Conservation (phyloP, 2,329 filamentous ascomycete genomes). For the Nemania abortiva region DNA sequence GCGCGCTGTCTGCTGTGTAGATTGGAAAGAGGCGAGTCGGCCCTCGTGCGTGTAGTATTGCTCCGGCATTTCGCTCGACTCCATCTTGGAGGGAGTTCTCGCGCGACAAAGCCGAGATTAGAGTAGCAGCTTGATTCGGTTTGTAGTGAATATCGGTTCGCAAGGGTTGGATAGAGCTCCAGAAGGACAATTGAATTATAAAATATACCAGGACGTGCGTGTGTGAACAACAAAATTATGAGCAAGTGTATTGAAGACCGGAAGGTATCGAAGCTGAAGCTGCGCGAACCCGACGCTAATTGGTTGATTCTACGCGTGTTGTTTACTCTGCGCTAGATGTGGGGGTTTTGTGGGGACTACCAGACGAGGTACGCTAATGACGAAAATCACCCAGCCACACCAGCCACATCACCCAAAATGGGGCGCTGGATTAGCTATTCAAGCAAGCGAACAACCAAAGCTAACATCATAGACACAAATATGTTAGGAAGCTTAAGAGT, state of each 20-base stretch:
- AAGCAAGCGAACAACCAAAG: too few relatives aligned
- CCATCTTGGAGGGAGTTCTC: constrained; percentile 41
- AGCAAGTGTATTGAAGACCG: constrained; percentile 3
- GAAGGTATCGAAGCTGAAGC: constrained; percentile 17
- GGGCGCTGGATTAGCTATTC: background rate
- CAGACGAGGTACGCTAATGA: background rate
- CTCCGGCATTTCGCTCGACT: constrained; percentile 56
- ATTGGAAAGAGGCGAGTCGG: constrained; percentile 84
- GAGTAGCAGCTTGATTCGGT: background rate
- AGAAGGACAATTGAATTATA: background rate
- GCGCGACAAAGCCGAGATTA: constrained; percentile 16
- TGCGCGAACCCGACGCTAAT: constrained; percentile 34
- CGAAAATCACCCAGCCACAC: constrained; percentile 7
- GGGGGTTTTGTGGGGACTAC: constrained; percentile 23
- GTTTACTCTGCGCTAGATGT: constrained; percentile 44
- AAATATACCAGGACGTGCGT: background rate
- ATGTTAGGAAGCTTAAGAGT: background rate
- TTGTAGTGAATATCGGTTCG: background rate
- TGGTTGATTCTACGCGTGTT: constrained; percentile 47
- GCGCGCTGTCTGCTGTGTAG: constrained; percentile 71
- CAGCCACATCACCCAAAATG: background rate
- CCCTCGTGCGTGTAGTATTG: constrained; percentile 75
- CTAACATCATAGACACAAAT: background rate
- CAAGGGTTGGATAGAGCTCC: background rate
- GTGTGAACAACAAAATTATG: background rate